These are phyloP conservation scores for Leccinellum luteum DNA, from an alignment of 768 basidiomycete genomes.

Conservation along the genomic window DNA sequence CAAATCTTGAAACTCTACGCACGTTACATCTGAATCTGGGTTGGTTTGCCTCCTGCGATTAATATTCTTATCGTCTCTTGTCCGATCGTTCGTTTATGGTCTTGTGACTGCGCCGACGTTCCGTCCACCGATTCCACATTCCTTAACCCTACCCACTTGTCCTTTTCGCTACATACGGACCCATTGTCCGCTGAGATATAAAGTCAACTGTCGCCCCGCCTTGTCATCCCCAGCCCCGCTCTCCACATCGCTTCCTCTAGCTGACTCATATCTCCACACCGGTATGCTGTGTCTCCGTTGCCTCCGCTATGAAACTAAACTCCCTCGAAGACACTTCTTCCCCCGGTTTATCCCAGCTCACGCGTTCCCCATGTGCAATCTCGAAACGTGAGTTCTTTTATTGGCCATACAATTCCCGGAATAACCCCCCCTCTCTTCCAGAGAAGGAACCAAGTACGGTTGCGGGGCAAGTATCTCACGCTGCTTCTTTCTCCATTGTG, in stretches of 20 bases:
- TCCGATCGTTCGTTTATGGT: slow-evolving; percentile 31
- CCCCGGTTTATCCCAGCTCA: slow-evolving; percentile 6
- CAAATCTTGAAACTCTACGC: slow-evolving; percentile 22
- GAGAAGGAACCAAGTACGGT: slow-evolving; percentile 72
- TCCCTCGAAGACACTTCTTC: slow-evolving; percentile 2
- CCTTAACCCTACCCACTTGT: slow-evolving; percentile 17
- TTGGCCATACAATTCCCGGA: slow-evolving; percentile 15
- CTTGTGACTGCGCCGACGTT: slow-evolving; percentile 26
- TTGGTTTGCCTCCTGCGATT: slow-evolving; percentile 17
- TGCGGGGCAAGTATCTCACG: slow-evolving; percentile 52
- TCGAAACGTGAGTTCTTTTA: slow-evolving; percentile 45
- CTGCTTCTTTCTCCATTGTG: not conserved
- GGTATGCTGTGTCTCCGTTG: slow-evolving; percentile 16
- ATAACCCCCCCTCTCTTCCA: slow-evolving; percentile 35
- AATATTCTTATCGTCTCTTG: slow-evolving; percentile 26
- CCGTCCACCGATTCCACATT: slow-evolving; percentile 9
- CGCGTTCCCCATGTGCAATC: slow-evolving; percentile 48
- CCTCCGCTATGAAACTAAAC: slow-evolving; percentile 2
- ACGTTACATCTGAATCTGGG: slow-evolving; percentile 5
- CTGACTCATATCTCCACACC: slow-evolving; percentile 8
- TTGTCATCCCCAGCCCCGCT: slow-evolving; percentile 11
- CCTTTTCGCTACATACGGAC: slow-evolving; percentile 13
- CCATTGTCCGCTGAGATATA: slow-evolving; percentile 27
- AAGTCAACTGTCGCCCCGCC: slow-evolving; percentile 20
- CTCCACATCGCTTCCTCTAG: slow-evolving; percentile 10